Base-by-base conservation (phyloP, 2,329 filamentous ascomycete species). In the Colletotrichum euphorbiae region DNA sequence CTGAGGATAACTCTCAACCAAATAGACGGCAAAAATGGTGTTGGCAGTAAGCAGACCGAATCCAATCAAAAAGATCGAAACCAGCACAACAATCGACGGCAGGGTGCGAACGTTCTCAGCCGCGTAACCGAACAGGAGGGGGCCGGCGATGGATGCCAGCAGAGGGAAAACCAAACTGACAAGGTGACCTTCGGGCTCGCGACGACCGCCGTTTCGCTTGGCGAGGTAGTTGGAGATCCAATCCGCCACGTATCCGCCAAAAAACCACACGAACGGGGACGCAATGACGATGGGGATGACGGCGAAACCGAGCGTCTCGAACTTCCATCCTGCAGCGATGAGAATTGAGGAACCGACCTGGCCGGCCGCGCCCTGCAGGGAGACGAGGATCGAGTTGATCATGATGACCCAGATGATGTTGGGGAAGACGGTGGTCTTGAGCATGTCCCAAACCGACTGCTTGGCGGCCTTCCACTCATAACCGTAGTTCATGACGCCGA, bases 121-220 rank as follows among this genome's bases (percentile, higher is more conserved):
- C 3, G 75, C 71, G 48, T 74, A 74, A 6, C 76, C 78, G 48
- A 79, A 79, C 45, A 79, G 28, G 54, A 79, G 73, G 31, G 71
- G 71, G 15, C 77, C 77, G 2, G 71, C 67, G 19, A 79, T 69
- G 50, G 75, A 76, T 0, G 72, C 57, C 19, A 71, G 31, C 11
- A 79, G 71, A 3, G 78, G 78, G 46, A 79, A 64, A 1, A 75
- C 56, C 31, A 79, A 65, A 40, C 75, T 77, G 42, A 75, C 62
- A 8, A 79, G 74, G 56, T 75, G 76, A 48, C 75, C 74, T 71
- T 80, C 78, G 12, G 78, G 74, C 71, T 79, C 75, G 33, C 77
- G 75, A 2, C 68, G 67, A 11, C 73, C 73, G 52, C 71, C 71
- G 52, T 72, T 75, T 58, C 72, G 73, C 36, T 70, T 71, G 15